Evolutionary conservation across 176 grass and related monocot genomes (phyloP), one percentile per base, ranked within the genome.

Genomic region (Musa beccarii): DNA sequence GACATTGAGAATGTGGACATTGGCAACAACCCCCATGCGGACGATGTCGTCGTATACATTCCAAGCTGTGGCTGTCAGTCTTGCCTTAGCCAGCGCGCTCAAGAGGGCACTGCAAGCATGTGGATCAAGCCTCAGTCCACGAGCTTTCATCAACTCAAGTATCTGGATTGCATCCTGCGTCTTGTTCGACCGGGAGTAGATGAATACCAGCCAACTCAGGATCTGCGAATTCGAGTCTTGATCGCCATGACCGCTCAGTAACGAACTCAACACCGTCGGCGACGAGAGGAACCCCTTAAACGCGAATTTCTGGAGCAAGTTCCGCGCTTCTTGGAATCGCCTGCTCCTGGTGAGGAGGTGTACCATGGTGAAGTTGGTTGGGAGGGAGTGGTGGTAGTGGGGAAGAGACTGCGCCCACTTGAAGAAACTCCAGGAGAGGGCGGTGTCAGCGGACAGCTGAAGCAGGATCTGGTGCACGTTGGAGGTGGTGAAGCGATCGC

Each of bases 1-100:
- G 52, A 90, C 83, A 81, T 92, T 97, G 67, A 81, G 92, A 12
- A 97, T 89, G 74, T 90, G 85, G 16, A 88, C 76, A 84, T 83
- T 97, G 76, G 83, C 52, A 69, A 59, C 76, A 21, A 88, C 65
- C 14, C 85, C 80, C 22, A 78, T 56, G 8, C 17, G 64, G 7
- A 67, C 28, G 76, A 96, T 89, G 55, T 86, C 73, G 71, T 88
- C 74, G 55, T 92, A 92, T 78, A 90, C 83, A 77, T 84, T 92
- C 81, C 81, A 91, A 56, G 89, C 83, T 23, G 85, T 85, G 72
- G 87, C 81, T 54, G 89, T 86, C 49, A 90, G 84, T 78, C 86
- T 77, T 28, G 75, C 75, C 81, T 75, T 96, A 1, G 87, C 89
- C 17, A 96, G 79, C 51, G 85, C 52, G 51, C 81, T 85, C 54